These are phyloP conservation scores for Schizopora paradoxa DNA, from an alignment of 1,284 basidiomycete species.

Conservation along the genomic window DNA sequence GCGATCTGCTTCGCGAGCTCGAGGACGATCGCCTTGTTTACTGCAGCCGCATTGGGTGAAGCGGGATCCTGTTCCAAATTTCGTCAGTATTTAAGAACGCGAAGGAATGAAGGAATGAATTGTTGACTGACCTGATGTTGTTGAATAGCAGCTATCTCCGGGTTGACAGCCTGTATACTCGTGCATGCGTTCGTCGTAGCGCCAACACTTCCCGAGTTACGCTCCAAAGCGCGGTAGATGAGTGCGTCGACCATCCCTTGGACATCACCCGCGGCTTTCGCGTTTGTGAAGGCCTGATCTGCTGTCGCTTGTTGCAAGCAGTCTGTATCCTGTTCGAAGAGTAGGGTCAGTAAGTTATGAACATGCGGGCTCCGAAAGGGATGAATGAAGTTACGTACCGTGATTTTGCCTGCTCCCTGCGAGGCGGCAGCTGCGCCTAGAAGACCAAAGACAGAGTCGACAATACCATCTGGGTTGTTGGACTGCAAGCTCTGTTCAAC, in stretches of 20 bases:
- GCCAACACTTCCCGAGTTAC: conserved; percentile 59
- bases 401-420: conserved; percentile 47
- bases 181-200: conserved; percentile 45
- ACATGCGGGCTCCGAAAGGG: not conserved
- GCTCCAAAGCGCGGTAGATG: conserved; percentile 61
- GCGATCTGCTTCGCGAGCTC: conserved; percentile 59
- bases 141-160: conserved; percentile 60
- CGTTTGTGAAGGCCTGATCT: conserved; percentile 68
- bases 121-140: conserved; percentile 48
- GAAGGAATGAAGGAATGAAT: not conserved
- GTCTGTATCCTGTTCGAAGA: conserved; percentile 42
- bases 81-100: conserved; percentile 1
- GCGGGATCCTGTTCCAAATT: conserved; percentile 47
- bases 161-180: conserved; percentile 51
- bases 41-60: conserved; percentile 47
- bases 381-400: conserved; percentile 30
- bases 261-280: conserved; percentile 55
- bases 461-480: conserved; percentile 58
- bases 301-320: conserved; percentile 64
- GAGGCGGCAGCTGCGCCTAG: conserved; percentile 59
- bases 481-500: conserved; percentile 41
- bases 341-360: not conserved
- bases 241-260: conserved; percentile 55
- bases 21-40: conserved; percentile 58
- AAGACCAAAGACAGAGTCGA: conserved; percentile 60